A percentile compares a stretch with the other conserved stretches of the same genome.
These are phyloP conservation scores for Rhazya stricta DNA, from an alignment of 257 asterid species.

Conservation along the genomic window DNA sequence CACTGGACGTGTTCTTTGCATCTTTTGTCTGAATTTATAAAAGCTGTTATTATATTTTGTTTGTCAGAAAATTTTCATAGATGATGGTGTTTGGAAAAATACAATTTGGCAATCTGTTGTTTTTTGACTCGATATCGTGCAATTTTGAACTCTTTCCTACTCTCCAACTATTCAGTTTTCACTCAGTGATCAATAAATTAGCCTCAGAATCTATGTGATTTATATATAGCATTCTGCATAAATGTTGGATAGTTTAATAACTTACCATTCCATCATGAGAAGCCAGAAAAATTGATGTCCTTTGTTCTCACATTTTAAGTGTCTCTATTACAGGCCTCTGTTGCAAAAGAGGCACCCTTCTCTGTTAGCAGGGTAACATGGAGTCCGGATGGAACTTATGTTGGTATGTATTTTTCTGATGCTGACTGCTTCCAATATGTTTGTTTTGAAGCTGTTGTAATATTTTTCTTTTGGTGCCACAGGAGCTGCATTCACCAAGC, in stretches of 20 bases:
- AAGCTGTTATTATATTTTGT: not conserved
- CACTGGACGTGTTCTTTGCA: not conserved
- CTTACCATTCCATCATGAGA: not conserved
- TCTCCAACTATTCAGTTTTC: not conserved
- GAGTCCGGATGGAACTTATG: conserved; percentile 91
- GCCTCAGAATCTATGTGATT: not conserved
- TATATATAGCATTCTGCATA: not conserved
- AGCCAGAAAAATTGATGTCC: not conserved
- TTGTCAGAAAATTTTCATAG: not conserved
- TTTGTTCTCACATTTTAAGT: conserved; percentile 24
- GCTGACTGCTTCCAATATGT: conserved; percentile 7
- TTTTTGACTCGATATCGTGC: not conserved
- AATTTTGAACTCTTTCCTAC: not conserved
- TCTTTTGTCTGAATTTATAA: not conserved
- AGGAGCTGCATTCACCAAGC: conserved; percentile 96
- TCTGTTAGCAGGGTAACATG: conserved; percentile 83
- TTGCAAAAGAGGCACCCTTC: conserved; percentile 82
- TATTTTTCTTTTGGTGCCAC: conserved; percentile 28
- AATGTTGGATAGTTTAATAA: not conserved
- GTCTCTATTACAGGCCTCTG: conserved; percentile 63
- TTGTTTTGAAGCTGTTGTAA: conserved; percentile 17
- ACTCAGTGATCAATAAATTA: not conserved
- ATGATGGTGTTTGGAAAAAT: not conserved
- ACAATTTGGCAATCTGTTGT: not conserved
- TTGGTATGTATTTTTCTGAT: conserved; percentile 45